Conservation (phyloP, 2,329 filamentous ascomycete genomes). For the Diaporthe amygdali region DNA sequence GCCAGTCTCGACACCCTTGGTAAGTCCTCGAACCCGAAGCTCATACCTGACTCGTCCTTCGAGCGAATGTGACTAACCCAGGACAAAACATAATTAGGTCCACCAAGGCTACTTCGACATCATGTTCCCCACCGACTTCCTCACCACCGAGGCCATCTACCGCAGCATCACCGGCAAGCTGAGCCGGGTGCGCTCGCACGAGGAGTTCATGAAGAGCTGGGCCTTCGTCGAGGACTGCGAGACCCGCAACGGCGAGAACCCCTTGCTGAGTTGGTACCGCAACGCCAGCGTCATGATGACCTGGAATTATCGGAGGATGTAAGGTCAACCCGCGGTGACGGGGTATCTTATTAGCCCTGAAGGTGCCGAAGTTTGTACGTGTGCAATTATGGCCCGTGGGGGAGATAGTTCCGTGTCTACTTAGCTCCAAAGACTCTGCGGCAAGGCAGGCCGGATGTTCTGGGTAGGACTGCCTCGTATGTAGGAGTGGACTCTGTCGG, state of each 20-base stretch:
- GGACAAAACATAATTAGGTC: slow-evolving; percentile 60
- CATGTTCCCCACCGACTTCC: slow-evolving; percentile 95
- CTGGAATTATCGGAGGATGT: slow-evolving; percentile 25
- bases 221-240: slow-evolving; percentile 88
- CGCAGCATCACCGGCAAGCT: slow-evolving; percentile 91
- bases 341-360: slow-evolving; percentile 1
- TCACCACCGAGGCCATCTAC: slow-evolving; percentile 89
- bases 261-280: slow-evolving; percentile 89
- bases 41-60: not conserved
- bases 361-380: too few species aligned
- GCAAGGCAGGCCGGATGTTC: not conserved
- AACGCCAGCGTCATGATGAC: slow-evolving; percentile 94
- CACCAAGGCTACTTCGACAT: slow-evolving; percentile 99
- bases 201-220: slow-evolving; percentile 90
- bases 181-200: slow-evolving; percentile 83
- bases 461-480: too few species aligned
- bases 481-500: not conserved
- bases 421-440: too few species aligned
- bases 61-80: not conserved
- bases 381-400: too few species aligned
- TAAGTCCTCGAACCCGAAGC: slow-evolving; percentile 46
- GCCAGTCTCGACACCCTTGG: slow-evolving; percentile 87
- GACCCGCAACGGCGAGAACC: slow-evolving; percentile 91
- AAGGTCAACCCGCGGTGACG: not conserved
- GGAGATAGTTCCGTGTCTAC: too few species aligned